Percentiles rank a stretch among this genome's conserved stretches.
Evolutionary conservation across 768 basidiomycete species (phyloP).

Genomic region (Tricholoma matsutake): DNA sequence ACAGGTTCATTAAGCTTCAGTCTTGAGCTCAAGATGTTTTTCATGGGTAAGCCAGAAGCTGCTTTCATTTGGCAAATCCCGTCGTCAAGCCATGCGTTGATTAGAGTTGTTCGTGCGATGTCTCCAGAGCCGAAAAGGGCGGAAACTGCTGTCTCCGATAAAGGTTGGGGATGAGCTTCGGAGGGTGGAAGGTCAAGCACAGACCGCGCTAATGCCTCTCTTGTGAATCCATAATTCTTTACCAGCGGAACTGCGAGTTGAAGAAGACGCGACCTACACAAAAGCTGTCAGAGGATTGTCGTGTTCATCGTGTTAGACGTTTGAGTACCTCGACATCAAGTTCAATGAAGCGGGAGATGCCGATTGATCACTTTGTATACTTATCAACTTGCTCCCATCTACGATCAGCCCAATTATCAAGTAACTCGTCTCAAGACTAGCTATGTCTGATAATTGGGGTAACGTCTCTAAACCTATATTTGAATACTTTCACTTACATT

Average conservation of each 20-base stretch:
- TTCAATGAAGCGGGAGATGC: constrained; percentile 17
- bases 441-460: constrained; percentile 43
- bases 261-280: constrained; percentile 41
- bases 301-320: not conserved
- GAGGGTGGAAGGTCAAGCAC: constrained; percentile 51
- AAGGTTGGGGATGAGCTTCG: constrained; percentile 49
- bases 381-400: constrained; percentile 5
- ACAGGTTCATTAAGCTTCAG: constrained; percentile 68
- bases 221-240: constrained; percentile 68
- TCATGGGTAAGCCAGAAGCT: constrained; percentile 32
- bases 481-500: not conserved
- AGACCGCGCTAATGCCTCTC: constrained; percentile 63
- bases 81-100: constrained; percentile 73
- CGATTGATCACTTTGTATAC: constrained; percentile 17
- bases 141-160: constrained; percentile 68
- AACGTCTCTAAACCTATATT: constrained; percentile 6
- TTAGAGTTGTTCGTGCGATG: constrained; percentile 57
- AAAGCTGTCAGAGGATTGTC: not conserved
- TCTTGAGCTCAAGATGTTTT: constrained; percentile 52
- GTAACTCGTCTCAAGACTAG: constrained; percentile 7
- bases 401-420: constrained; percentile 11
- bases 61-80: constrained; percentile 52
- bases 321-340: not conserved
- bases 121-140: constrained; percentile 73
- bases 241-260: constrained; percentile 64